Conservation (phyloP, 306 rosid species). For the Abrus pulchellus region DNA sequence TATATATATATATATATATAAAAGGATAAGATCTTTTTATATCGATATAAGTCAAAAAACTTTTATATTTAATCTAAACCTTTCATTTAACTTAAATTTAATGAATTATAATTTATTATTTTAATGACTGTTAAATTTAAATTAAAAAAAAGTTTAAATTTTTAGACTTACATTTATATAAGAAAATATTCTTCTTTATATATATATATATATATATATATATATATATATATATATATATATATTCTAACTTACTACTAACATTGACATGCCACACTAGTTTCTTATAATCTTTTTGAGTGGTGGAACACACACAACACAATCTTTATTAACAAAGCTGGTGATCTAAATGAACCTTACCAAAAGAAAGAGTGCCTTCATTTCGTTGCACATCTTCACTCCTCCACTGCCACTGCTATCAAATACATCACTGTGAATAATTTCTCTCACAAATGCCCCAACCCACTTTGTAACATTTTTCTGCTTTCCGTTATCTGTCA, state of each 20-base stretch:
- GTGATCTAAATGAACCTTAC: constrained; percentile 82
- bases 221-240: too few relatives aligned
- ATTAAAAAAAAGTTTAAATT: too few relatives aligned
- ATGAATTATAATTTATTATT: too few relatives aligned
- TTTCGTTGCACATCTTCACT: constrained; percentile 64
- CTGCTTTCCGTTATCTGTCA: constrained; percentile 64
- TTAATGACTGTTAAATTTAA: too few relatives aligned
- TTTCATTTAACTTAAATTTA: too few relatives aligned
- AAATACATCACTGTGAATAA: constrained; percentile 69
- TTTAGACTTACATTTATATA: too few relatives aligned
- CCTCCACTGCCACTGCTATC: constrained; percentile 78
- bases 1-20: too few relatives aligned
- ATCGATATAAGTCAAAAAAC: too few relatives aligned
- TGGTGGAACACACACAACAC: constrained; percentile 70
- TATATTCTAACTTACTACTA: background rate
- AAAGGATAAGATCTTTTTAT: too few relatives aligned
- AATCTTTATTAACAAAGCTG: constrained; percentile 66
- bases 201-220: too few relatives aligned
- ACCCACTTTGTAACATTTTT: constrained; percentile 67
- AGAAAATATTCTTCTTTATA: too few relatives aligned
- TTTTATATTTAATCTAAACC: too few relatives aligned
- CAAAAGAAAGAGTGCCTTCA: constrained; percentile 75
- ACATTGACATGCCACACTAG: constrained; percentile 50
- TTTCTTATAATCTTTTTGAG: constrained; percentile 57
- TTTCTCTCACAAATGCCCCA: constrained; percentile 55